Base-by-base conservation (phyloP, 2,329 filamentous ascomycete species). In the Talaromyces atroroseus region DNA sequence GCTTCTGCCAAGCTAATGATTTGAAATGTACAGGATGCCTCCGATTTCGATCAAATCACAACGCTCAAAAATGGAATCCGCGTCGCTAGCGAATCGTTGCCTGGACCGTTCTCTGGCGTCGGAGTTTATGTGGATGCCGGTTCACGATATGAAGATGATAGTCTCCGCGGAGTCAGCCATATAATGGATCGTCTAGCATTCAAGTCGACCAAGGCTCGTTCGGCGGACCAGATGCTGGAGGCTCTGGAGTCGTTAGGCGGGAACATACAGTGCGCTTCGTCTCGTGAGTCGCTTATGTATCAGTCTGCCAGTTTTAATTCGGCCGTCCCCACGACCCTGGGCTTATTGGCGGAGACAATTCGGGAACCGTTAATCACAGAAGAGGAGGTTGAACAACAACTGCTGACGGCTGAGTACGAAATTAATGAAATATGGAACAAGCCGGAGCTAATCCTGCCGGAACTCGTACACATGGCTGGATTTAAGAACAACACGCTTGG, bases 351-450 rank as follows among this genome's bases (percentile, higher is more conserved):
- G 58, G 94, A 99, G 72, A 97, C 94, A 32, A 95, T 99, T 60
- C 87, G 90, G 58, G 83, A 95, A 63, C 90, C 94, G 5, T 73
- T 81, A 55, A 87, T 97, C 63, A 95, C 90, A 8, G 88, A 95
- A 24, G 84, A 89, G 20, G 94, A 99, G 74, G 89, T 99, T 0
- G 76, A 81, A 20, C 85, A 91, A 70, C 94, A 99, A 75, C 78
- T 99, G 21, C 85, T 89, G 69, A 97, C 92, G 6, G 94, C 92
- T 8, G 85, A 92, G 52, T 99, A 97, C 70, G 94, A 99, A 76
- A 94, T 99, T 71, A 85, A 85, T 23, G 94, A 97, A 78, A 97
- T 99, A 56, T 99, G 94, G 94, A 87, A 88, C 65, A 97, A 95
- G 79, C 92, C 94, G 0, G 92, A 97, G 67, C 82, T 99, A 56